Base-by-base conservation (phyloP, 2,329 filamentous ascomycete genomes). In the Penicillium sp. region DNA sequence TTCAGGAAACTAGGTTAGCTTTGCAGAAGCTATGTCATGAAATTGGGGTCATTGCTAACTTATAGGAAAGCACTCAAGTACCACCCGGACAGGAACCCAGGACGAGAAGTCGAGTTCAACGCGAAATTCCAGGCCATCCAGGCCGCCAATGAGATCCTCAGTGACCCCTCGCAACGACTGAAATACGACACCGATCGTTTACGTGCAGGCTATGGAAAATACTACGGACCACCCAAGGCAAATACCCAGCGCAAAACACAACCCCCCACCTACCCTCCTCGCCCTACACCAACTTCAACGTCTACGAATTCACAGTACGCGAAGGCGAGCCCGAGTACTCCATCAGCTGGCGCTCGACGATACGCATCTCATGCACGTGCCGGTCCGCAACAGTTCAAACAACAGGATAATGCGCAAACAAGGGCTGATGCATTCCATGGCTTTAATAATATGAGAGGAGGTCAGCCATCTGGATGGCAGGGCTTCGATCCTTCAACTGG, bases 11-110 rank as follows among this genome's bases (percentile, higher is more conserved):
- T 95, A 63, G 85, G 85, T 88, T 72, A 51, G 75, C 57, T 42
- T 37, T 13, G 26, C 38, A 39, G 21, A 29, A 24, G 19, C 33
- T 7, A 15, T 38, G 15, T 8, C 15, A 24, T 17, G 4, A 12
- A 26, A 21, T 22, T 6, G 22, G 2, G 26, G 6, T 8, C 12
- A 7, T 28, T 39, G 24, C 24, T 38, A 33, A 39, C 24, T 12
- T 10, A 10, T 31, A 9, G 10, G 6, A 38, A 33, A 88, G 88
- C 88, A 42, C 75, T 94, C 41, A 86, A 87, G 67, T 94, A 86
- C 62, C 89, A 95, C 63, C 89, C 89, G 7, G 89, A 95, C 66
- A 84, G 89, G 52, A 95, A 95, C 63, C 87, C 85, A 10, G 89
- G 89, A 45, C 81, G 80, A 62, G 88, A 95, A 69, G 72, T 80